These are phyloP conservation scores for Picea glauca DNA, from an alignment of 75 land plant species.

Conservation along the genomic window DNA sequence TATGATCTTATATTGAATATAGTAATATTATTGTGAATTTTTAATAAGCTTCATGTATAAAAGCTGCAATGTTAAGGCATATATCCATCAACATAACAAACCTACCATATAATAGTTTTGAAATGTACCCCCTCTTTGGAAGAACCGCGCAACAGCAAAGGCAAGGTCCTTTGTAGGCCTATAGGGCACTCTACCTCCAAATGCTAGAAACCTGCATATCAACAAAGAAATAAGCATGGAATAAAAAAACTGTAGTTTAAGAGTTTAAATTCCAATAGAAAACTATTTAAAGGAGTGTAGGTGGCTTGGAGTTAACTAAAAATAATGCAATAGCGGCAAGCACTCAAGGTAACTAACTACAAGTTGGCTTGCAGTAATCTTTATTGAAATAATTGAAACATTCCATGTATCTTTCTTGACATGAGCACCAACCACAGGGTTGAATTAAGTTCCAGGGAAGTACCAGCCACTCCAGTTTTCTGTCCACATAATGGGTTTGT, in stretches of 20 bases:
- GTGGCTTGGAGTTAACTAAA: background rate
- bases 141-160: slow-evolving; percentile 57
- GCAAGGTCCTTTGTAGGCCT: slow-evolving; percentile 62
- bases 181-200: slow-evolving; percentile 22
- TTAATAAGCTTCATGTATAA: background rate
- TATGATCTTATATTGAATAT: too few relatives aligned
- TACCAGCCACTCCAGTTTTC: slow-evolving; percentile 89
- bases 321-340: background rate
- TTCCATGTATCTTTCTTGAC: background rate
- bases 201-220: slow-evolving; percentile 19
- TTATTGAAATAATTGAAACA: background rate
- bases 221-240: background rate
- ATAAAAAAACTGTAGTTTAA: background rate
- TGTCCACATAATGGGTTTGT: slow-evolving; percentile 75
- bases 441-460: background rate
- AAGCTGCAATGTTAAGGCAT: background rate
- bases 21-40: too few relatives aligned
- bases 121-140: slow-evolving; percentile 47
- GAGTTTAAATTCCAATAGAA: background rate
- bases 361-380: background rate
- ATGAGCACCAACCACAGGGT: background rate
- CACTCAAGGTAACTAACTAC: background rate
- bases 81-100: background rate
- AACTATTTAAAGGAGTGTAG: background rate
- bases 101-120: slow-evolving; percentile 64